phyloP scores from a whole-genome alignment of 1,284 basidiomycete species.

The Ceratobasidium sp. region DNA sequence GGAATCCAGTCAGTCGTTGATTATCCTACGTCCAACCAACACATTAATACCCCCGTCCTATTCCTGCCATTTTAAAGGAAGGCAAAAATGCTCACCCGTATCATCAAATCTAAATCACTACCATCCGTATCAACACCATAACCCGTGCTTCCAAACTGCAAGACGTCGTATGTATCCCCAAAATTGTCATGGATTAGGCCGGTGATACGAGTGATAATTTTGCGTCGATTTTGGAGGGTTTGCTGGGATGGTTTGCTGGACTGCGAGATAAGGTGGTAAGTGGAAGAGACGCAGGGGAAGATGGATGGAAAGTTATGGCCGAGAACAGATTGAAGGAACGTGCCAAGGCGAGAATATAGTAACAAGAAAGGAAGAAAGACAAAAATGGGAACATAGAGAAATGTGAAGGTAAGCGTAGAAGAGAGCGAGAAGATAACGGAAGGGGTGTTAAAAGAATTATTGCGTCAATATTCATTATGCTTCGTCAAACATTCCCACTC shows the following conservation, averaged over 20 bases:
- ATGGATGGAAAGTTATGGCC: too few relatives aligned
- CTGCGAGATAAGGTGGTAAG: conserved; percentile 11
- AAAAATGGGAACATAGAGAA: neutral
- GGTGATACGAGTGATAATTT: conserved; percentile 46
- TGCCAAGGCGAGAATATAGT: too few relatives aligned
- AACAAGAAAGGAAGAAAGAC: too few relatives aligned
- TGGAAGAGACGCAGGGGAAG: neutral
- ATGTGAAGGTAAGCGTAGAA: neutral
- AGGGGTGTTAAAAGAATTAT: too few relatives aligned
- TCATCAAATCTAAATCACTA: conserved; percentile 64
- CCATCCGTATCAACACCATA: conserved; percentile 57
- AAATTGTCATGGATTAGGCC: conserved; percentile 52
- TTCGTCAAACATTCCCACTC: neutral
- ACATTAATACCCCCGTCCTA: neutral
- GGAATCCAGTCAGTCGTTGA: conserved; percentile 54
- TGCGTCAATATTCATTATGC: too few relatives aligned
- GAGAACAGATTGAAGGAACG: too few relatives aligned
- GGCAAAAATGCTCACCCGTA: conserved; percentile 56
- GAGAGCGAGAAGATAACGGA: too few relatives aligned
- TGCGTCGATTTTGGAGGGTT: conserved; percentile 42
- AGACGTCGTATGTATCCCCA: conserved; percentile 56
- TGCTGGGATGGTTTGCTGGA: conserved; percentile 40
- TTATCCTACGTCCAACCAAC: conserved; percentile 55
- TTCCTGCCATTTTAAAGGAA: neutral
- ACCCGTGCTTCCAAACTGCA: conserved; percentile 62